Evolutionary conservation across 2,329 filamentous ascomycete genomes (phyloP), one percentile per base, ranked within the genome.

Genomic region (Fusarium odoratissimum): DNA sequence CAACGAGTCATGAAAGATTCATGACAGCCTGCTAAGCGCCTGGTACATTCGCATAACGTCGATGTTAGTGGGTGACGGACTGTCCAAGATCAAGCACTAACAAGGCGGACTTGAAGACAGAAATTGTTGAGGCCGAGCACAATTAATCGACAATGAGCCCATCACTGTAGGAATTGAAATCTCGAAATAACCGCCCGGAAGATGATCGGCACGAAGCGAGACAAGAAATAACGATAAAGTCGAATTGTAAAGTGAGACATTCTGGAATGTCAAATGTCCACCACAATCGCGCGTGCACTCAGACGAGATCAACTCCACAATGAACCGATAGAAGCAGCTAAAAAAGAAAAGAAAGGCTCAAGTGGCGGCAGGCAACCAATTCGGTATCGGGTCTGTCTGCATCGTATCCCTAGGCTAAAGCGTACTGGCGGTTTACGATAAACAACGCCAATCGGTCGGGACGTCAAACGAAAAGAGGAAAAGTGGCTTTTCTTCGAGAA

Each of bases 1-100:
- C 60, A 62, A 55, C 72, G 72, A 74, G 72, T 74, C 72, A 74
- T 75, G 66, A 23, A 70, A 63, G 46, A 44, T 64, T 64, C 58
- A 57, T 71, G 71, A 64, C 70, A 73, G 60, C 49, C 65, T 73
- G 35, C 51, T 65, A 69, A 51, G 55, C 49, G 60, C 51, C 57
- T 60, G 64, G 60, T 61, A 45, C 65, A 72, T 73, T 70, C n/a
- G 62, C 67, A 71, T 52, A 64, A 30, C 23, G 23, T 67, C 30
- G 41, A 56, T 70, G 61, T 73, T 67, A 67, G 70, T 56, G 71
- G 71, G 46, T 41, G 70, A 63, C 70, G 61, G 70, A 68, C 66
- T 59, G 44, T 30, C 57, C 63, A 73, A 66, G 66, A 54, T 33
- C 44, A 56, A 60, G 57, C 57, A 70, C 70, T 73, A 67, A 73